Evolutionary conservation across 2,329 filamentous ascomycete genomes (phyloP), one percentile per base, ranked within the genome.

Genomic region (Aspergillus phoenicis): DNA sequence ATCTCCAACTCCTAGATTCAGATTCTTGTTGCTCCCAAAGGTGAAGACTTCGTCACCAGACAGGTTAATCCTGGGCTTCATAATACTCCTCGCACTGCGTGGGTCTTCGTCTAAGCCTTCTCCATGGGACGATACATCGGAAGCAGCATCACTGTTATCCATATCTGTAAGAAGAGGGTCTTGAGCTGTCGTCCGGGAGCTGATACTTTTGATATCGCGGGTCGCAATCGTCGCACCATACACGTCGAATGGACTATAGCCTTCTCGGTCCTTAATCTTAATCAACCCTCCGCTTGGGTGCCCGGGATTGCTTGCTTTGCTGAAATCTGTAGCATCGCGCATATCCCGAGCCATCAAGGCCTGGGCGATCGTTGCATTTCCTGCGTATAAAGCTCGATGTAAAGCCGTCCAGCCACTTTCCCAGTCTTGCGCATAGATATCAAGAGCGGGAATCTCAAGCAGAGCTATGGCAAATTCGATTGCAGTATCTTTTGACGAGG

Each of bases 361-460:
- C 51, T 92, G 87, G 2, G 95, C 95, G 66, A 96, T 89, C 6
- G 91, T 88, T 54, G 95, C 87, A 71, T 97, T 97, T 51, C 94
- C 94, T 68, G 89, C 87, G 73, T 97, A 98, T 45, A 98, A 82
- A 7, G 93, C 91, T 69, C 95, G 87, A 73, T 99, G 95, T 41
- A 99, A 83, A 39, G 93, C 89, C 62, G 96, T 99, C 95, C 95
- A 99, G 48, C 93, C 94, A 76, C 90, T 98, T 76, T 99, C 95
- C 7, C 83, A 81, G 75, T 99, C 95, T 73, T 96, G 93, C 2
- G 85, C 82, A 70, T 97, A 95, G 8, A 98, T 81, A 77, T 99
- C 95, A 66, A 93, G 85, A 56, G 89, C 84, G 1, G 93, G 91
- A 71, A 96, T 89, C 22, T 93, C 88, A 51, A 98, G 83, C 38